Base-by-base conservation (phyloP, 805 yeast species). In the Lipomyces chichibuensis region DNA sequence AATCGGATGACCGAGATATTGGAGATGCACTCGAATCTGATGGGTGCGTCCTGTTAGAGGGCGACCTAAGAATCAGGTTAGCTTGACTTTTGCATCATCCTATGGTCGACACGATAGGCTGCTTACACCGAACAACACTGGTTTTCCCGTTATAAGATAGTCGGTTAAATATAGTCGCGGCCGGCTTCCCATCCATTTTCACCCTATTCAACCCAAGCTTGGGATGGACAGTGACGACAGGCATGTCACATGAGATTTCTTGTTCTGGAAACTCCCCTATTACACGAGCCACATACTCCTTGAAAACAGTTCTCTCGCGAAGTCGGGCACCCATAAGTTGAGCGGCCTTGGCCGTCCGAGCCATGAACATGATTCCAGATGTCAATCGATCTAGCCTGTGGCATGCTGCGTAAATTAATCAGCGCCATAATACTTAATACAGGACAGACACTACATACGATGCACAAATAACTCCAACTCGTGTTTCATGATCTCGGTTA, bases 21-120 rank as follows among this genome's bases (percentile, higher is more conserved):
- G 97, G 65, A 95, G 79, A 79, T 95, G 99, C 0, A 95, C 97
- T 67, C 99, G 81, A 60, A 95, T 92, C 76, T 94, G 99, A 77
- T 94, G 99, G 0, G 98, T 92, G 75, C 99, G 83, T 0, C 99
- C 99, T 0, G 99, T 94, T 20, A 84, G 79, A 0, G 99, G 99
- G 71, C 81, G 84, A 77, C 98, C 49, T 43, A n/a, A 17, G 49
- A 6, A n/a, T 43, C 49, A 17, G 3, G 23, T 43, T 43, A 43
- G 49, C 23, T n/a, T 3, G 49, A n/a, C 49, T 43, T 43, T 23
- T n/a, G 49, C 20, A 17, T 6, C 23, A 39, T 39, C 49, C 49
- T 39, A n/a, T 43, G 5, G 8, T 13, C 49, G 8, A 43, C 9
- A 17, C 9, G 1, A 43, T n/a, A 17, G 23, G 23, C 20, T 43